Base-by-base conservation (phyloP, 352 stramenopile species). In the Globisporangium viniferum region DNA sequence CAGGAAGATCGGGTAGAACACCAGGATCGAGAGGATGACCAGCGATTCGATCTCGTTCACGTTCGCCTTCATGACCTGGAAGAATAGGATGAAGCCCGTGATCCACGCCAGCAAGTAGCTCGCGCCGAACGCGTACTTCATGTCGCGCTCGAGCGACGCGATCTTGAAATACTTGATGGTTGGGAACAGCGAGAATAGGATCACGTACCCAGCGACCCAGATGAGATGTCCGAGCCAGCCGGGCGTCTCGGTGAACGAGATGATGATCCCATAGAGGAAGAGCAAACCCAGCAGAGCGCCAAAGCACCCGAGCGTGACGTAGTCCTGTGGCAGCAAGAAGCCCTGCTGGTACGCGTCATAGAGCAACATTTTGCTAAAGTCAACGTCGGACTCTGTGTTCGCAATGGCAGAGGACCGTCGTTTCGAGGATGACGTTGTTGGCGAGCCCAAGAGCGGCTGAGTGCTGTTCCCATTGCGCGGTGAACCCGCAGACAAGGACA, bases 151-250 rank as follows among this genome's bases (percentile, higher is more conserved):
- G 33, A 83, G 71, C 1, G 73, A 73, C 7, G 76, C 82, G 15
- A 89, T 89, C 61, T 90, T 83, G 68, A 93, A 93, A 67, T 82
- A 93, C 68, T 95, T 95, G 64, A 91, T 76, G 3, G 83, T 88
- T 22, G 84, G 84, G 22, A 80, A 83, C 1, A 92, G 56, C 12
- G 87, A 89, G 62, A 95, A 95, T 31, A 93, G 73, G 2, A 85
- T 5, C 0, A 92, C 79, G 65, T 90, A 91, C 3, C 61, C 71
- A 4, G 59, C 76, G 22, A 87, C 82, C 87, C 85, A 95, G 33
- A 95, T 66, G 27, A 93, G 67, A 33, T 95, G 84, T 0, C 87
- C 87, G 5, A 95, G 46, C 87, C 87, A 93, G 12, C 61, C 63
- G 0, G 85, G 85, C 8, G 62, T 82, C 64, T 95, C 87, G 0